A percentile compares a stretch with the other conserved stretches of the same genome.
Conservation (phyloP, 2,329 filamentous ascomycete genomes). For the Zymoseptoria passerinii region DNA sequence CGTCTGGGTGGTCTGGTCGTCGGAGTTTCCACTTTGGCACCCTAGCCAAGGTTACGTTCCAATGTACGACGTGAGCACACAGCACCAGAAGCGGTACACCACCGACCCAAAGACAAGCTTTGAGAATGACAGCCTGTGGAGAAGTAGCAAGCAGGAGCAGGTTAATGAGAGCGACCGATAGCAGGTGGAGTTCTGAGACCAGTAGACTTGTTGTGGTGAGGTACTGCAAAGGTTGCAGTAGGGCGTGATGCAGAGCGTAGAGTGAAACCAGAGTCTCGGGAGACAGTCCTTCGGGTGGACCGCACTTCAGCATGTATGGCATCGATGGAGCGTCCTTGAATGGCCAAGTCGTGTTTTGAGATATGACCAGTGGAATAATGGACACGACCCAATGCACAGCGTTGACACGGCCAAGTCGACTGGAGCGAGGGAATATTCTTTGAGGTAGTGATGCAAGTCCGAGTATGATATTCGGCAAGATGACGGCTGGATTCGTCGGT, state of each 20-base stretch:
- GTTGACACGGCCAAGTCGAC: conserved; percentile 50
- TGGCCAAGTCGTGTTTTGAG: conserved; percentile 37
- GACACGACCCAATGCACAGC: conserved; percentile 72
- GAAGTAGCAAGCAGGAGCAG: conserved; percentile 68
- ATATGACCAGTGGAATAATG: conserved; percentile 56
- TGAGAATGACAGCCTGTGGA: conserved; percentile 38
- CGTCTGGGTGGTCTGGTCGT: conserved; percentile 42
- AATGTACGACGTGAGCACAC: conserved; percentile 66
- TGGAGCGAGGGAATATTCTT: conserved; percentile 59
- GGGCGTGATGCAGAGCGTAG: conserved; percentile 74
- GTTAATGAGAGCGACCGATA: conserved; percentile 76
- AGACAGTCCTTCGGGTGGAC: conserved; percentile 24
- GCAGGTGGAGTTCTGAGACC: conserved; percentile 75
- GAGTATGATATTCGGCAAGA: conserved; percentile 76
- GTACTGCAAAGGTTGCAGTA: conserved; percentile 65
- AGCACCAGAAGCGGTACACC: conserved; percentile 65
- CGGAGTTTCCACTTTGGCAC: conserved; percentile 88
- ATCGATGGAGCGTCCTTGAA: conserved; percentile 21
- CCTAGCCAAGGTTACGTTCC: conserved; percentile 76
- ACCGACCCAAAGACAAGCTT: conserved; percentile 45
- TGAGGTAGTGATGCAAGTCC: conserved; percentile 69
- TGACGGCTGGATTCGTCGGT: conserved; percentile 48
- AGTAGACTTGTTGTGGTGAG: conserved; percentile 84
- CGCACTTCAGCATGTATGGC: conserved; percentile 13
- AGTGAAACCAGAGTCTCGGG: conserved; percentile 56